Evolutionary conservation across 768 basidiomycete genomes (phyloP).

Genomic region (Multifurca ochricompacta): DNA sequence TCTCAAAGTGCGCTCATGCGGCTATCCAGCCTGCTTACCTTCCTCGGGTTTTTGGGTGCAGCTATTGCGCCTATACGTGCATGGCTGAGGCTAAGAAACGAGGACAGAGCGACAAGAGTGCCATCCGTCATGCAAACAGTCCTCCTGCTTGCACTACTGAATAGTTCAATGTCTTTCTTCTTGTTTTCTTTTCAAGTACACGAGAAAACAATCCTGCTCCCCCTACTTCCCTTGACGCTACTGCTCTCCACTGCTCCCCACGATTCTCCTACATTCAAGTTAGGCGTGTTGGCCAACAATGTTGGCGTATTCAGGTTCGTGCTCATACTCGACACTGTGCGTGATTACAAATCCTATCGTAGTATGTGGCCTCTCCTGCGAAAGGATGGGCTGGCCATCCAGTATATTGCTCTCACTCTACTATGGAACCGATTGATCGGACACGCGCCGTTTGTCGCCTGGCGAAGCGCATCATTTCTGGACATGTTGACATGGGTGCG

Average conservation of each 20-base stretch:
- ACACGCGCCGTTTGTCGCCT: slow-evolving; percentile 50
- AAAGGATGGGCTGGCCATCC: slow-evolving; percentile 66
- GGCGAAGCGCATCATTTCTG: slow-evolving; percentile 41
- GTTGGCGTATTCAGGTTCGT: slow-evolving; percentile 81
- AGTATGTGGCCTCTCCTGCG: slow-evolving; percentile 93
- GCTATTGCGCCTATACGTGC: slow-evolving; percentile 40
- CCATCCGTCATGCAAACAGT: slow-evolving; percentile 55
- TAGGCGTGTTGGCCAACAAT: slow-evolving; percentile 72
- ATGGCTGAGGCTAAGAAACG: slow-evolving; percentile 28
- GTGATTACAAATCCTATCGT: slow-evolving; percentile 7
- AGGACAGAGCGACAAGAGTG: slow-evolving; percentile 2
- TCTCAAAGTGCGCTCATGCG: slow-evolving; percentile 45
- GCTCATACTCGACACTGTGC: background rate
- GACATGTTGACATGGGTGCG: slow-evolving; percentile 46
- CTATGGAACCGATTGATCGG: slow-evolving; percentile 85
- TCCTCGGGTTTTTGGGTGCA: slow-evolving; percentile 59
- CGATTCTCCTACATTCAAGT: slow-evolving; percentile 54
- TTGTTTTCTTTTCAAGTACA: slow-evolving; percentile 96
- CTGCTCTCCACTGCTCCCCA: slow-evolving; percentile 47
- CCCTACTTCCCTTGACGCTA: slow-evolving; percentile 77
- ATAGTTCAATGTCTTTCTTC: slow-evolving; percentile 86
- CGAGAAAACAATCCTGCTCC: slow-evolving; percentile 86
- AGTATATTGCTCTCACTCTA: slow-evolving; percentile 58
- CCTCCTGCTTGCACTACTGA: slow-evolving; percentile 73
- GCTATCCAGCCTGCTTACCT: slow-evolving; percentile 59